These are phyloP conservation scores for Linum trigynum DNA, from an alignment of 345 rosid genomes.

Conservation along the genomic window DNA sequence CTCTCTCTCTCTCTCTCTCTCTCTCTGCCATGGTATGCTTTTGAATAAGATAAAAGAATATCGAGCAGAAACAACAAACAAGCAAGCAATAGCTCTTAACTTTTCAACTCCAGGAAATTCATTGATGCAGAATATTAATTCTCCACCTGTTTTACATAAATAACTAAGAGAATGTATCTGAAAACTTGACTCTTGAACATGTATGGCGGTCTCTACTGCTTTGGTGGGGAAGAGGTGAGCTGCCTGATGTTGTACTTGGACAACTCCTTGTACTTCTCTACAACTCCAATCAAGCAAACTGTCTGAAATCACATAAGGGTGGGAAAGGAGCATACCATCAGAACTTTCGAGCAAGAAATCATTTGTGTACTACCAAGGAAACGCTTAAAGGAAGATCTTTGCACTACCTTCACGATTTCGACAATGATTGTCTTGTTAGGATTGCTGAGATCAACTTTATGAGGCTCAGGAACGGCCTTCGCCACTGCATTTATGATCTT, in stretches of 20 bases:
- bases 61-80: no score
- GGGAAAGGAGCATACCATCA: not conserved
- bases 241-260: slow-evolving; percentile 79
- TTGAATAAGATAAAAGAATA: no score
- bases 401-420: slow-evolving; percentile 69
- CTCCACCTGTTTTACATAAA: no score
- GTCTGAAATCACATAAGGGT: slow-evolving; percentile 34
- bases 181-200: no score
- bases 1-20: no score
- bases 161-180: no score
- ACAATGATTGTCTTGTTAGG: slow-evolving; percentile 81
- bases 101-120: no score
- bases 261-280: slow-evolving; percentile 84
- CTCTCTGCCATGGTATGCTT: no score
- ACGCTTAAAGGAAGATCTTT: not conserved
- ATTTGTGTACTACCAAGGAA: not conserved
- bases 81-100: no score
- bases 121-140: no score
- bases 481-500: slow-evolving; percentile 82
- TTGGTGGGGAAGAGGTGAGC: slow-evolving; percentile 41
- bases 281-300: slow-evolving; percentile 74
- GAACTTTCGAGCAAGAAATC: not conserved
- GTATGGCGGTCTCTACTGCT: no score
- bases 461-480: slow-evolving; percentile 79
- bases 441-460: slow-evolving; percentile 85